These are phyloP conservation scores for Fallopia convolvulus DNA, from an alignment of 148 eudicot genomes.

Conservation along the genomic window DNA sequence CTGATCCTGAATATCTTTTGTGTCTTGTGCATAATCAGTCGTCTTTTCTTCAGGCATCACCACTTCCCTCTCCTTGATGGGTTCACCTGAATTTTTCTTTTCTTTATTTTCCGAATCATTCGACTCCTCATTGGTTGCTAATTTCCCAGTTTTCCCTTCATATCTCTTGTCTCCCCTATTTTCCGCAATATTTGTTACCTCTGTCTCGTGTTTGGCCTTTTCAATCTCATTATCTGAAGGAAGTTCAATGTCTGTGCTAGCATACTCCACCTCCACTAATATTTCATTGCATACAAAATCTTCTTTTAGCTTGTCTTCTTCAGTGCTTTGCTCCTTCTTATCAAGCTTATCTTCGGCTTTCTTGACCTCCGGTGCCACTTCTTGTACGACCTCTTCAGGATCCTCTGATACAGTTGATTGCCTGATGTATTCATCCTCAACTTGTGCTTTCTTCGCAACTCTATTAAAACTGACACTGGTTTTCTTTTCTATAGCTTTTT, in stretches of 20 bases:
- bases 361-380: slow-evolving; percentile 8
- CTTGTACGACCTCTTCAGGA: slow-evolving; percentile 11
- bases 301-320: slow-evolving; percentile 10
- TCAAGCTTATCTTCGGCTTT: slow-evolving; percentile 17
- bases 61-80: slow-evolving; percentile 17
- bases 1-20: slow-evolving; percentile 18
- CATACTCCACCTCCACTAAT: slow-evolving; percentile 17
- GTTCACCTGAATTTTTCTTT: slow-evolving; percentile 13
- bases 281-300: slow-evolving; percentile 12
- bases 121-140: slow-evolving; percentile 12
- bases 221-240: slow-evolving; percentile 16
- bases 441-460: not conserved
- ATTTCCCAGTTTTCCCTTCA: not conserved
- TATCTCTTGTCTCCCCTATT: slow-evolving; percentile 25
- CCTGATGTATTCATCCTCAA: not conserved
- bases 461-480: not conserved
- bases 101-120: slow-evolving; percentile 16
- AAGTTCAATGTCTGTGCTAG: slow-evolving; percentile 41
- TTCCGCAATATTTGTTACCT: slow-evolving; percentile 13
- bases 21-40: slow-evolving; percentile 10
- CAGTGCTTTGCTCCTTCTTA: not conserved
- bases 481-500: not conserved
- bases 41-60: slow-evolving; percentile 12
- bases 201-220: slow-evolving; percentile 8
- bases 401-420: not conserved